phyloP scores from a whole-genome alignment of 2,329 filamentous ascomycete species.

The Cladophialophora exuberans region DNA sequence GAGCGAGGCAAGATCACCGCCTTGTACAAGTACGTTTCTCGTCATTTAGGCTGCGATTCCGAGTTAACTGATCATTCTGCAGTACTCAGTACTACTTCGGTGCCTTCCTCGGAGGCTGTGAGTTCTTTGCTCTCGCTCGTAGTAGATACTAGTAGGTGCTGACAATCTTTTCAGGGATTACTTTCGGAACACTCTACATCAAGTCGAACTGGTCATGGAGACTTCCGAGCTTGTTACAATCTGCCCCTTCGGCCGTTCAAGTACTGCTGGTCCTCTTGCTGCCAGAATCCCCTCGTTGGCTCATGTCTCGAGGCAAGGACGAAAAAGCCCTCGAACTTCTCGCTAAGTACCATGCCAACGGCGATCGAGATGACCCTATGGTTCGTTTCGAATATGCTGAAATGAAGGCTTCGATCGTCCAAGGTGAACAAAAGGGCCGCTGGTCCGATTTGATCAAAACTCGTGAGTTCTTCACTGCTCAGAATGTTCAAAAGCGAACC shows the following conservation, averaged over 20 bases:
- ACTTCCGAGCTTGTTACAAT: constrained; percentile 69
- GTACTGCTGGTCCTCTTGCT: constrained; percentile 63
- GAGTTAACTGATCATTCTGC: not conserved
- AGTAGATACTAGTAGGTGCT: not conserved
- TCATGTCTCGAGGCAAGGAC: constrained; percentile 42
- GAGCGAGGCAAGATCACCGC: constrained; percentile 52
- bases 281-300: constrained; percentile 69
- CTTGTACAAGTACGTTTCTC: constrained; percentile 54
- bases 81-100: constrained; percentile 50
- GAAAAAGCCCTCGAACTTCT: constrained; percentile 37
- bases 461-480: not conserved
- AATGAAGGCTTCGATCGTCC: constrained; percentile 62
- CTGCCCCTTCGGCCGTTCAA: constrained; percentile 61
- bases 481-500: not conserved
- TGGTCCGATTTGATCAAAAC: constrained; percentile 67
- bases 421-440: constrained; percentile 44
- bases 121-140: too few species aligned
- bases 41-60: not conserved
- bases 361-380: constrained; percentile 45
- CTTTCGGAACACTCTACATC: constrained; percentile 52
- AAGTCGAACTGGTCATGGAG: constrained; percentile 57
- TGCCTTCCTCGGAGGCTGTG: constrained; percentile 53
- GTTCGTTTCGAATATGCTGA: constrained; percentile 70
- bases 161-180: constrained; percentile 36
- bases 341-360: constrained; percentile 45